Percentiles rank a stretch among this genome's conserved stretches.
Evolutionary conservation across 345 rosid species (phyloP).

Genomic region (Citrus mangshanensis): DNA sequence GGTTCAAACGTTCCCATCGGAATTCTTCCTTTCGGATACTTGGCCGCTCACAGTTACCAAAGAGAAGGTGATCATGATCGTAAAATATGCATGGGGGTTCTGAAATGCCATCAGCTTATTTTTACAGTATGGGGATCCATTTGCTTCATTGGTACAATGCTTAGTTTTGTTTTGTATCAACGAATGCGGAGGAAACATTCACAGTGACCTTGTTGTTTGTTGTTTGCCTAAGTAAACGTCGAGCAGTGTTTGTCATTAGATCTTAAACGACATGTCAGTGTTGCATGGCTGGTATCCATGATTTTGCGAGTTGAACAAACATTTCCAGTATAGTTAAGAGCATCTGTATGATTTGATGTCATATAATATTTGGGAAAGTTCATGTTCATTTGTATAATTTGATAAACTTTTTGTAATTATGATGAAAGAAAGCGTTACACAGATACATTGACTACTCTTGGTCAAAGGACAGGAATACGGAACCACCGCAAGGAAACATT

Average conservation of each 20-base stretch:
- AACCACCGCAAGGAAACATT: background rate
- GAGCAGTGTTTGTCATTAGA: too few relatives aligned
- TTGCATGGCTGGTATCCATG: too few relatives aligned
- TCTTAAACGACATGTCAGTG: too few relatives aligned
- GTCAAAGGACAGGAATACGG: too few relatives aligned
- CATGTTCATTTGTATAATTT: too few relatives aligned
- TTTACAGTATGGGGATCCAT: constrained; percentile 26
- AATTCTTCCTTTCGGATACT: constrained; percentile 18
- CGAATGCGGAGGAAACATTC: background rate
- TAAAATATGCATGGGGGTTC: constrained; percentile 9
- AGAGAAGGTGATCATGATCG: background rate
- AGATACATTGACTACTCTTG: too few relatives aligned
- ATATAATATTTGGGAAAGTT: too few relatives aligned
- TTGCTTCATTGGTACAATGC: constrained; percentile 7
- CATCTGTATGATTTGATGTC: too few relatives aligned
- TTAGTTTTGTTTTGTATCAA: constrained; percentile 19
- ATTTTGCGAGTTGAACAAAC: too few relatives aligned
- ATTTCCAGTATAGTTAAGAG: too few relatives aligned
- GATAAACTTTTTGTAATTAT: too few relatives aligned
- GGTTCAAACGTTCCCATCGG: constrained; percentile 23
- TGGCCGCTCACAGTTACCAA: constrained; percentile 20
- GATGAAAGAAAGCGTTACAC: too few relatives aligned
- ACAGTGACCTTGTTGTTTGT: background rate
- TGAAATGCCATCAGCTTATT: constrained; percentile 14
- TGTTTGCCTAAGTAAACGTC: background rate